Base-by-base conservation (phyloP, 1,139 yeast genomes). In the Dujonia santamariae region DNA sequence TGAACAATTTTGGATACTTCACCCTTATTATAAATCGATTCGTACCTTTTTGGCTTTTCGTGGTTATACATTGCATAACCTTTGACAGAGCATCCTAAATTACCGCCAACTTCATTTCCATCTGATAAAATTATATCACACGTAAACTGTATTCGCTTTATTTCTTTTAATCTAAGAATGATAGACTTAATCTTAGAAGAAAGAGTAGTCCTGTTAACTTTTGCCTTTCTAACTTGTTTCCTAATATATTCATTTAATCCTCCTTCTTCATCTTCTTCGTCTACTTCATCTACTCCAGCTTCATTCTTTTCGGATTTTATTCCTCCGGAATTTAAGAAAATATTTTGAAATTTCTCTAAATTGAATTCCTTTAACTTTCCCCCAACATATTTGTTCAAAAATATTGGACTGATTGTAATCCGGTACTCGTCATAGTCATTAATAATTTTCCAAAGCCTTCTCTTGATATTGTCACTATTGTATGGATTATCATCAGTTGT, bases 51-150 rank as follows among this genome's bases (percentile, higher is more conserved):
- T 1, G 75, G 52, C 31, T 63, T 67, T 40, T 80, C 83, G 36
- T 74, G 77, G 12, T 71, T 63, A 43, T 72, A 75, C n/a, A 85
- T 63, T 0, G 83, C 61, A 48, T 80, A 85, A 0, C 95, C 97
- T 46, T 75, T 77, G 1, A 88, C 66, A 0, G 87, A 82, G 33
- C 92, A 73, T 0, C 72, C 68, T 12, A 87, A 43, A 1, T 63
- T 59, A 2, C 79, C 77, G 4, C 35, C 36, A 15, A 33, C 15
- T 9, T 25, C 21, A 9, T 14, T n/a, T 6, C 67, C 67, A 44
- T 69, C 73, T 40, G 74, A 63, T 11, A 69, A 48, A 3, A 68
- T 50, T 34, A 69, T 50, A n/a, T 79, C 74, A 44, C 86, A 77
- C 9, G 76, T 68, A 48, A 85, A 84, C 30, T 72, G 73, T 3